A percentile compares a stretch with the other conserved stretches of the same genome.
Evolutionary conservation across 108 stramenopile genomes (phyloP).

Genomic region (Skeletonema grethae): DNA sequence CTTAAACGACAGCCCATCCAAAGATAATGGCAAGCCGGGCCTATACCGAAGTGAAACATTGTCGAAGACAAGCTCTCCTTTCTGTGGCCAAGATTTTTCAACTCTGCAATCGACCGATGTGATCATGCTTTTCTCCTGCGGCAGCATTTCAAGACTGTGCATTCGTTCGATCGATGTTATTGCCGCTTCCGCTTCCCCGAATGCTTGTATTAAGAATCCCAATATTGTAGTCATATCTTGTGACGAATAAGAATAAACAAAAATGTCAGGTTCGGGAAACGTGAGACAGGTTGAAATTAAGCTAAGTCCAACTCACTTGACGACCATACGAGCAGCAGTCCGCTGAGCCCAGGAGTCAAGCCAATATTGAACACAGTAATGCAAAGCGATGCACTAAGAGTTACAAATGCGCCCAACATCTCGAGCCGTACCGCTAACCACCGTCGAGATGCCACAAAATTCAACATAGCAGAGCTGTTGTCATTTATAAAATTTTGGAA

Average conservation of each 20-base stretch:
- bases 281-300: conserved; percentile 14
- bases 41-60: conserved; percentile 77
- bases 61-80: conserved; percentile 65
- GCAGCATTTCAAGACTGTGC: conserved; percentile 66
- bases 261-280: conserved; percentile 39
- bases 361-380: conserved; percentile 67
- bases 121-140: conserved; percentile 59
- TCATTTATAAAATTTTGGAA: conserved; percentile 57
- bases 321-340: conserved; percentile 42
- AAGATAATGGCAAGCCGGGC: conserved; percentile 66
- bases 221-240: conserved; percentile 78
- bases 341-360: conserved; percentile 60
- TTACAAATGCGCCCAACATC: conserved; percentile 67
- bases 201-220: conserved; percentile 75
- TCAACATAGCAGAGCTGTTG: conserved; percentile 72
- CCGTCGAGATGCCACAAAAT: conserved; percentile 78
- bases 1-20: conserved; percentile 71
- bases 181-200: conserved; percentile 82
- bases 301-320: not conserved
- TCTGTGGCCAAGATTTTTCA: conserved; percentile 61
- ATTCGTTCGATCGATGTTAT: conserved; percentile 85
- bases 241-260: conserved; percentile 28
- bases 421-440: conserved; percentile 92
- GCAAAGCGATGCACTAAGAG: conserved; percentile 58
- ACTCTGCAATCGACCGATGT: conserved; percentile 11